phyloP scores from a whole-genome alignment of 225 moss, liverwort and hornwort species.

The Ulota crispa region DNA sequence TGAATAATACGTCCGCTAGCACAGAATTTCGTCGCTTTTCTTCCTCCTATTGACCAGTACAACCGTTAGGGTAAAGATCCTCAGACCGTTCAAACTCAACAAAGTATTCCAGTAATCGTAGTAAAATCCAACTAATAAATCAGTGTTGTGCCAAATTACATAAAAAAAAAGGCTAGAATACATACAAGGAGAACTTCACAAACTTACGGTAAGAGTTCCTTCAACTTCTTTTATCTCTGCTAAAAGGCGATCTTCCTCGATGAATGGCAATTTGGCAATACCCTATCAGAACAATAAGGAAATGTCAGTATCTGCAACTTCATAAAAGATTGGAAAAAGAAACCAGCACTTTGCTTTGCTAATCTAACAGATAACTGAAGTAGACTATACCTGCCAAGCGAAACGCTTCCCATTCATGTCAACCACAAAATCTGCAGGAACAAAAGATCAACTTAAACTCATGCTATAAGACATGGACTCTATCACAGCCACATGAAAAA shows the following conservation, averaged over 20 bases:
- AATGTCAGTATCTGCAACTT: conserved; percentile 19
- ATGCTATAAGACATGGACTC: background rate
- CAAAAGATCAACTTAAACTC: conserved; percentile 3
- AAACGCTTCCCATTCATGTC: conserved; percentile 99
- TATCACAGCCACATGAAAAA: background rate
- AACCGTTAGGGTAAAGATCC: background rate
- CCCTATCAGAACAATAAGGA: conserved; percentile 57
- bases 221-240: conserved; percentile 81
- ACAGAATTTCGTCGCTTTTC: conserved; percentile 80
- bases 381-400: conserved; percentile 79
- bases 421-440: conserved; percentile 85
- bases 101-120: background rate
- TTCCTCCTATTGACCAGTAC: conserved; percentile 47
- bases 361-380: background rate
- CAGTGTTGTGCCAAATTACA: background rate
- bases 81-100: conserved; percentile 6
- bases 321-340: background rate
- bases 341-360: conserved; percentile 6
- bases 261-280: conserved; percentile 95
- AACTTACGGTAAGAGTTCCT: conserved; percentile 75
- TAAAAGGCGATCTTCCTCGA: conserved; percentile 90
- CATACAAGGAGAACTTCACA: background rate
- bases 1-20: conserved; percentile 76
- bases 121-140: background rate
- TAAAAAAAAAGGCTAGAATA: background rate